A percentile compares a stretch with the other conserved stretches of the same genome.
Evolutionary conservation across 805 yeast genomes (phyloP).

Genomic region (Metschnikowia arizonensis): DNA sequence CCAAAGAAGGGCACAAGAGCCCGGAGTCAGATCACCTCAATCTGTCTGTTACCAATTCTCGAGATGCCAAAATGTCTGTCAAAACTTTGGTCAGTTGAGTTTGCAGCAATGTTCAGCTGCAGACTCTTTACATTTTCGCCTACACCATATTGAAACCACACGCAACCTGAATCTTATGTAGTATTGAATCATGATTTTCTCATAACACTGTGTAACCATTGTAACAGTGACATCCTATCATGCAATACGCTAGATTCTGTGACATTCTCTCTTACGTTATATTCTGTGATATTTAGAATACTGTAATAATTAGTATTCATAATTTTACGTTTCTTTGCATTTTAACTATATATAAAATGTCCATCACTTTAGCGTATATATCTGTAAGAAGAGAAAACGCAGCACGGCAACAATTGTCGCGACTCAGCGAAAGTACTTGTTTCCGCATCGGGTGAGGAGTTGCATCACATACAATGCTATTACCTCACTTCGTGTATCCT

Average conservation of each 20-base stretch:
- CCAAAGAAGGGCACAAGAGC: slow-evolving; percentile 10
- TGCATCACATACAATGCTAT: slow-evolving; percentile 5
- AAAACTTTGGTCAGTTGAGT: slow-evolving; percentile 38
- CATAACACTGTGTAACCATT: no score
- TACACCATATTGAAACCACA: not conserved
- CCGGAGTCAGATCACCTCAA: slow-evolving; percentile 9
- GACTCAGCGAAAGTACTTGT: not conserved
- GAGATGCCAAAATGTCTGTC: slow-evolving; percentile 38
- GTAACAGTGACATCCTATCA: not conserved
- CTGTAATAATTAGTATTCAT: no score
- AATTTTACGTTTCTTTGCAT: no score
- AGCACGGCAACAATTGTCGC: not conserved
- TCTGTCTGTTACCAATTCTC: slow-evolving; percentile 24
- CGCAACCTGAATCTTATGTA: not conserved
- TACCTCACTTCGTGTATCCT: slow-evolving; percentile 15
- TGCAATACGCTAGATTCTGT: not conserved
- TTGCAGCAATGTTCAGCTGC: not conserved
- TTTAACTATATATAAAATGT: no score
- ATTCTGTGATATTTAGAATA: no score
- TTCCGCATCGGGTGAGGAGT: slow-evolving; percentile 1
- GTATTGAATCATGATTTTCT: not conserved
- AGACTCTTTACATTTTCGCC: not conserved
- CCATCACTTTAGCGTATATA: not conserved
- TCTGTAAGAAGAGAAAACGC: not conserved
- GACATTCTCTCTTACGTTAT: no score